Base-by-base conservation (phyloP, 2,329 filamentous ascomycete genomes). In the Didymella glomerata region DNA sequence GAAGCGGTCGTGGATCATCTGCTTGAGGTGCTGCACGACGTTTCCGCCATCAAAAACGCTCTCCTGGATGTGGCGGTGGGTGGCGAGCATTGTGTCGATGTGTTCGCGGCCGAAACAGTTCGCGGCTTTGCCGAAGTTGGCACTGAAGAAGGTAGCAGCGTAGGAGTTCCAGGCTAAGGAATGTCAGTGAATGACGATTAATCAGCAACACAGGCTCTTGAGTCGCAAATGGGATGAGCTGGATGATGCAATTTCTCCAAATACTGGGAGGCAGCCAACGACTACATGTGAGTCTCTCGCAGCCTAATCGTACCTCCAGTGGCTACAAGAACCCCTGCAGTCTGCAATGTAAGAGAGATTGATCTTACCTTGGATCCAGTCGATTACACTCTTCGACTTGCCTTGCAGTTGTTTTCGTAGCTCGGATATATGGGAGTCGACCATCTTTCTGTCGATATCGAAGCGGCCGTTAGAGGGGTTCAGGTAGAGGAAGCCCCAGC, bases 71-170 rank as follows among this genome's bases (percentile, higher is more conserved):
- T 78, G 81, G 18, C 80, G 71, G 62, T 84, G 82, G 0, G 82
- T 83, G 3, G 74, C 70, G 3, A 86, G 80, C 75, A 85, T 83
- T 48, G 79, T 78, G 57, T 85, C 81, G 3, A 86, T 79, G 63
- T 86, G 84, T 20, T 78, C 72, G 22, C 76, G 79, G 0, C 84
- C 83, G 54, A 83, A 84, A 62, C 83, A 85, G 54, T 84, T 82
- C 3, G 82, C 81, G 0, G 83, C 73, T 32, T 78, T 78, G 20
- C 83, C 84, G 57, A 86, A 85, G 62, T 85, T 85, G 16, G 79
- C 79, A 3, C 77, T 76, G 69, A 86, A 83, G 74, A 86, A 86
- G 0, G 79, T 81, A 2, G 76, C 76, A 0, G 79, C 82, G 61
- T 84, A 86, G 0, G 79, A 78, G 62, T 86, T 86, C 84, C 83